These are phyloP conservation scores for Chaetomium tenue DNA, from an alignment of 495 filamentous ascomycete species.

Conservation along the genomic window DNA sequence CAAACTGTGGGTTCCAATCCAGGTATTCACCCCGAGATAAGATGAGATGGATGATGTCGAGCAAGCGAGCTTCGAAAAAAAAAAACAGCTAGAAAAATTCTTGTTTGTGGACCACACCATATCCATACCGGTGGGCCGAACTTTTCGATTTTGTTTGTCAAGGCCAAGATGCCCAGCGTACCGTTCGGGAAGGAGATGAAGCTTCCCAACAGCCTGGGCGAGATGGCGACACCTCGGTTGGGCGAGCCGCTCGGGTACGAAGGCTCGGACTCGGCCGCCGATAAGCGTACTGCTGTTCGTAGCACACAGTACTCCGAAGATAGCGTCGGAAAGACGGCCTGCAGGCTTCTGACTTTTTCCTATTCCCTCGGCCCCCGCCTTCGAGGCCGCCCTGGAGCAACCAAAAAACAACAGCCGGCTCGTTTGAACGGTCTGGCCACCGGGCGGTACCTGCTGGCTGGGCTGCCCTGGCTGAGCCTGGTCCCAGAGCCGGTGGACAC, in stretches of 20 bases:
- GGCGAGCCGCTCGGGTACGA: neutral
- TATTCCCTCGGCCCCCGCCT: too few relatives aligned
- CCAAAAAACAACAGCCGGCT: too few relatives aligned
- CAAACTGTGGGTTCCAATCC: too few relatives aligned
- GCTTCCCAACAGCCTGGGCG: neutral
- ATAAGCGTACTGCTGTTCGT: neutral
- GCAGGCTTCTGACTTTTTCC: neutral
- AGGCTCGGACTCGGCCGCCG: neutral
- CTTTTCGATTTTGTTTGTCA: slow-evolving; percentile 10
- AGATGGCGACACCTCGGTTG: slow-evolving; percentile 6
- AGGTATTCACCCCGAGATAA: too few relatives aligned
- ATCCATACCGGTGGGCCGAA: slow-evolving; percentile 1
- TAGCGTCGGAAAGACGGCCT: too few relatives aligned
- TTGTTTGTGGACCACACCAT: neutral
- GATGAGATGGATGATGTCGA: too few relatives aligned
- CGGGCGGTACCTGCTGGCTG: neutral
- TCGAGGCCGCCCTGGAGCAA: too few relatives aligned
- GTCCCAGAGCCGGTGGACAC: neutral
- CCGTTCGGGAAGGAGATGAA: slow-evolving; percentile 16
- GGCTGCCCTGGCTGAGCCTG: neutral
- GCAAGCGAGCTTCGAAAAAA: too few relatives aligned
- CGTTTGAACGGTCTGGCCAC: neutral
- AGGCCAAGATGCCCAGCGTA: slow-evolving; percentile 11
- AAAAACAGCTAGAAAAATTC: neutral
- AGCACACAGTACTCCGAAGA: too few relatives aligned